Conservation (phyloP, 2,329 filamentous ascomycete species). For the Tolypocladium endophyticum region DNA sequence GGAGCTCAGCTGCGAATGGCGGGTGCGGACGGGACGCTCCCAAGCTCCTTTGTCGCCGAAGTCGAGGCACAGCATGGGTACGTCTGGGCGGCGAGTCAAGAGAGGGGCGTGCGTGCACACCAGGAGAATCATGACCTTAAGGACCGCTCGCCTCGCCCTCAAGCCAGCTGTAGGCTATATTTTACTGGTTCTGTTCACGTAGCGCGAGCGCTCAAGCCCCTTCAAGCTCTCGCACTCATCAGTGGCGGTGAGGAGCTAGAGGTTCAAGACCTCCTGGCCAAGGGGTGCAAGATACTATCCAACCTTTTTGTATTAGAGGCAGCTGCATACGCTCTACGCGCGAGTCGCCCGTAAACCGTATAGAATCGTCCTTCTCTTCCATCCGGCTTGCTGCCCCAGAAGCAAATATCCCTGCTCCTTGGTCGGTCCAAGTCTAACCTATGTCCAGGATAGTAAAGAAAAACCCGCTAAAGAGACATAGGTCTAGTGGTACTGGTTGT, state of each 20-base stretch:
- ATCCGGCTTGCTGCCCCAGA: not conserved
- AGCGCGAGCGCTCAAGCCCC: not conserved
- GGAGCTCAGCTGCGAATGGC: not conserved
- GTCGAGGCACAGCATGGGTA: not conserved
- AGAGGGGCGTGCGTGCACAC: not conserved
- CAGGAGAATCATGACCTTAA: no score
- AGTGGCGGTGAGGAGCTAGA: not conserved
- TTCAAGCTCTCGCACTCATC: not conserved
- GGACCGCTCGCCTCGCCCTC: not conserved
- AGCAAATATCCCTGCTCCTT: not conserved
- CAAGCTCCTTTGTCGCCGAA: no score
- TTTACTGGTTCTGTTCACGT: not conserved
- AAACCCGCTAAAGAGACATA: not conserved
- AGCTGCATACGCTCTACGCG: not conserved
- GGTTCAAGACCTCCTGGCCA: not conserved
- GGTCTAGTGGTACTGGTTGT: not conserved
- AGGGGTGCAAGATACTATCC: not conserved
- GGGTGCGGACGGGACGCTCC: not conserved
- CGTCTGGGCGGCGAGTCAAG: not conserved
- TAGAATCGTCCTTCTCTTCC: not conserved
- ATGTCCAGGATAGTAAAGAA: not conserved
- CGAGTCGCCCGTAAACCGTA: not conserved
- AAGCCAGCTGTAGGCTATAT: not conserved
- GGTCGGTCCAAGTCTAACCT: not conserved
- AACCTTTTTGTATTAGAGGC: not conserved